phyloP scores from a whole-genome alignment of 768 basidiomycete species.

The Gyrodon lividus region DNA sequence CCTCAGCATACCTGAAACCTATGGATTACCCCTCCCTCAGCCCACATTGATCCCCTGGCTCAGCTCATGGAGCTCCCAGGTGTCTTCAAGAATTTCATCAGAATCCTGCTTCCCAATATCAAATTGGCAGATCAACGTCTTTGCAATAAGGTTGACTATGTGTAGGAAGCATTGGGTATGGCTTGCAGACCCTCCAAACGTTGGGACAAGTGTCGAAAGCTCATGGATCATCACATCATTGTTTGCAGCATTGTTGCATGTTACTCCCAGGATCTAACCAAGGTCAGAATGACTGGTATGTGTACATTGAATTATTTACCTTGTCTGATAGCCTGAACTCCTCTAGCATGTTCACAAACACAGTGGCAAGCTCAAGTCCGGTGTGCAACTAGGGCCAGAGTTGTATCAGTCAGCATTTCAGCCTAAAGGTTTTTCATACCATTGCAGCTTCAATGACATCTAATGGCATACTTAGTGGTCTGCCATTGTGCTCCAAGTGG shows the following conservation, averaged over 20 bases:
- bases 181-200: conserved; percentile 18
- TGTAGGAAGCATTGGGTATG: conserved; percentile 16
- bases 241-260: too few relatives aligned
- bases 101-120: too few relatives aligned
- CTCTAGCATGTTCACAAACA: conserved; percentile 32
- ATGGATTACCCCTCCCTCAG: too few relatives aligned
- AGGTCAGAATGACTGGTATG: conserved; percentile 26
- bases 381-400: conserved; percentile 27
- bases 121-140: background rate
- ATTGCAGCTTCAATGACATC: conserved; percentile 39
- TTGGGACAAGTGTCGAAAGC: conserved; percentile 22
- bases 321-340: conserved; percentile 36
- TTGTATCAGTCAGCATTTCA: too few relatives aligned
- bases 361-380: conserved; percentile 34
- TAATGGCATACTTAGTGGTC: conserved; percentile 27
- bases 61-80: too few relatives aligned
- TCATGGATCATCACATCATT: too few relatives aligned
- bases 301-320: conserved; percentile 19
- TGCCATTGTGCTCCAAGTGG: conserved; percentile 32
- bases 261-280: conserved; percentile 22
- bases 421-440: too few relatives aligned
- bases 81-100: too few relatives aligned
- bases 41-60: background rate
- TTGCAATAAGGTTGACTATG: conserved; percentile 16
- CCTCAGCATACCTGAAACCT: too few relatives aligned